These are phyloP conservation scores for Syncephalastrum sp. DNA, from an alignment of 371 early-diverging fungal species.

Conservation along the genomic window DNA sequence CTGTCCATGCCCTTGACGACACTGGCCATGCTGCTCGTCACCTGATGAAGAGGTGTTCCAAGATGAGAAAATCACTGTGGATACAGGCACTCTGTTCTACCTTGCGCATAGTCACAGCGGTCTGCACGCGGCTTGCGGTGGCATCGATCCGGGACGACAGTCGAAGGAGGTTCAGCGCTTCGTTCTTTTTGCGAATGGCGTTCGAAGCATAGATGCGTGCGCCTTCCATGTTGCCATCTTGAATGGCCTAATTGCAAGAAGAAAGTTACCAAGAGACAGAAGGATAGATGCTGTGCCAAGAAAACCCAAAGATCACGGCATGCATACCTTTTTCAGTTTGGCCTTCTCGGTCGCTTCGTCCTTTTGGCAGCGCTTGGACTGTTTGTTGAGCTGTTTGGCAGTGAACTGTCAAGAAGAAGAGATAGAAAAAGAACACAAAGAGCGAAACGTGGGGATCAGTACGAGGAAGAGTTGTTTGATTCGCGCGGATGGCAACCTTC, in stretches of 20 bases:
- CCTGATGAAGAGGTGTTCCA: conserved; percentile 27
- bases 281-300: too few species aligned
- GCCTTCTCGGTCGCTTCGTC: conserved; percentile 80
- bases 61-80: background rate
- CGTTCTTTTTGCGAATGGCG: conserved; percentile 98
- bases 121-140: conserved; percentile 89
- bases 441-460: background rate
- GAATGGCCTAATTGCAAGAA: conserved; percentile 68
- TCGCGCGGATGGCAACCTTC: conserved; percentile 2
- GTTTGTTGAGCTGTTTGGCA: conserved; percentile 85
- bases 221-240: conserved; percentile 91
- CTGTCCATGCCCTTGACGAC: conserved; percentile 92
- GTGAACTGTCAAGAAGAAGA: conserved; percentile 66
- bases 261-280: background rate
- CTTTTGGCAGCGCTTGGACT: conserved; percentile 83
- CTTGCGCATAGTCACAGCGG: conserved; percentile 92
- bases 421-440: conserved; percentile 8
- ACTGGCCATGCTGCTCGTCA: conserved; percentile 73
- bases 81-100: conserved; percentile 25
- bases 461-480: background rate
- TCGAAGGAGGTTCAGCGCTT: conserved; percentile 82
- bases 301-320: background rate
- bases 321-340: conserved; percentile 84
- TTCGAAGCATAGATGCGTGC: conserved; percentile 94
- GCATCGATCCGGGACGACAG: conserved; percentile 92